Percentiles rank a stretch among this genome's conserved stretches.
phyloP scores from a whole-genome alignment of 352 stramenopile genomes.

The Saprolegnia diclina region DNA sequence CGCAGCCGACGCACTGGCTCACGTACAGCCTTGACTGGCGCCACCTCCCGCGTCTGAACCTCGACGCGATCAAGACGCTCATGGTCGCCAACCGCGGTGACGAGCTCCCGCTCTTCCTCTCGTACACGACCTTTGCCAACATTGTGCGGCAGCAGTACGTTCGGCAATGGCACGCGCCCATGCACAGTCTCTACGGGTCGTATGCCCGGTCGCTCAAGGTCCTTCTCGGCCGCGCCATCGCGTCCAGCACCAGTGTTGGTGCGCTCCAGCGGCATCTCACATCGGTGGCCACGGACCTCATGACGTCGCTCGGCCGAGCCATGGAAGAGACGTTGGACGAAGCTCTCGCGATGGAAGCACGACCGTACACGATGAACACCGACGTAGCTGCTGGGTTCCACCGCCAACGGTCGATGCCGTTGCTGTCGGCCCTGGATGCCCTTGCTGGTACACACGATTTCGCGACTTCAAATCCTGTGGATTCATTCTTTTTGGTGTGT shows the following conservation, averaged over 20 bases:
- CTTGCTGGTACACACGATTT: too few relatives aligned
- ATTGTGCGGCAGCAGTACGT: constrained; percentile 33
- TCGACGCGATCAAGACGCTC: constrained; percentile 28
- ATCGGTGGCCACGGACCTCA: neutral
- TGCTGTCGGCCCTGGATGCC: neutral
- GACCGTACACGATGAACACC: constrained; percentile 1
- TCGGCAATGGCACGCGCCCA: neutral
- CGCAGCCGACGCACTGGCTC: too few relatives aligned
- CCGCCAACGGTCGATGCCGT: neutral
- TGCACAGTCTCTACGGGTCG: neutral
- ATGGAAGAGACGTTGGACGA: neutral
- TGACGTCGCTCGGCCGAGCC: too few relatives aligned
- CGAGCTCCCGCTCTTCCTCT: constrained; percentile 39
- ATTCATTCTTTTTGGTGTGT: too few relatives aligned
- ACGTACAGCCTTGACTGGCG: too few relatives aligned
- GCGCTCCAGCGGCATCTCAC: neutral
- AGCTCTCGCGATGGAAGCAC: neutral
- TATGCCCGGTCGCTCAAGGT: neutral
- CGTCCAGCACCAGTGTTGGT: neutral
- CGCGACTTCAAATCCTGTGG: too few relatives aligned
- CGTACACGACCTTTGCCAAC: constrained; percentile 43
- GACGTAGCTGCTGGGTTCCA: neutral
- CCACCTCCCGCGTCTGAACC: constrained; percentile 2
- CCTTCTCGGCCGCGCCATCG: neutral
- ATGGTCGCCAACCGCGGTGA: constrained; percentile 36